Conservation (phyloP, 2,329 filamentous ascomycete species). For the Graphiopsis chlorocephala region DNA sequence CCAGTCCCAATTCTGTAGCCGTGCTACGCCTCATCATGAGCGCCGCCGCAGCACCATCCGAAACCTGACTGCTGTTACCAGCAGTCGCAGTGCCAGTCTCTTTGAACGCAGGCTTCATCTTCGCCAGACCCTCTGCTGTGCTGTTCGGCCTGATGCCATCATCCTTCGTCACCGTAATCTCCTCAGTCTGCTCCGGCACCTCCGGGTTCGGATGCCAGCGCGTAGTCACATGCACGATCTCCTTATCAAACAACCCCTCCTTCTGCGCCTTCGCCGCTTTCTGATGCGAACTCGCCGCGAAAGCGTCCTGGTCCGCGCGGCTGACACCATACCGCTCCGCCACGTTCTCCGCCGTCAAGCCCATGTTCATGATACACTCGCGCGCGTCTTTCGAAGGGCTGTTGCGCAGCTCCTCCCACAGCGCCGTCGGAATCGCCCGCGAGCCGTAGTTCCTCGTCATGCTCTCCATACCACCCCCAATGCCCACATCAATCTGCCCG, state of each 20-base stretch:
- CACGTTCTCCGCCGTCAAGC: slow-evolving; percentile 85
- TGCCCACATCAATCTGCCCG: slow-evolving; percentile 68
- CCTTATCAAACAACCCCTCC: slow-evolving; percentile 67
- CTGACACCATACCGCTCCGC: slow-evolving; percentile 71
- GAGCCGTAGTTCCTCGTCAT: slow-evolving; percentile 91
- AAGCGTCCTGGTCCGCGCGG: slow-evolving; percentile 75
- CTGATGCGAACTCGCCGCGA: slow-evolving; percentile 71
- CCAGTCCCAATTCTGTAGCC: slow-evolving; percentile 69
- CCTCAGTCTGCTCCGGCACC: slow-evolving; percentile 47
- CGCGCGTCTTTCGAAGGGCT: slow-evolving; percentile 65
- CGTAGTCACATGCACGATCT: slow-evolving; percentile 79
- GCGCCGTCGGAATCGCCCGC: slow-evolving; percentile 75
- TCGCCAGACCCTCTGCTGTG: slow-evolving; percentile 67
- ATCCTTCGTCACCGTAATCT: slow-evolving; percentile 69
- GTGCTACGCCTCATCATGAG: slow-evolving; percentile 83
- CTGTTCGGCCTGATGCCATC: slow-evolving; percentile 75
- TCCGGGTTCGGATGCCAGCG: slow-evolving; percentile 64
- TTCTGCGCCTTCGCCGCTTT: slow-evolving; percentile 69
- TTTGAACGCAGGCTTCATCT: slow-evolving; percentile 83
- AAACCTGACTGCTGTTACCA: slow-evolving; percentile 81
- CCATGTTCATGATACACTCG: slow-evolving; percentile 95
- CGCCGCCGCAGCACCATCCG: slow-evolving; percentile 80
- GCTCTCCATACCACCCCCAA: slow-evolving; percentile 91
- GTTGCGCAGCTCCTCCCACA: slow-evolving; percentile 72
- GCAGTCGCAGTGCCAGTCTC: slow-evolving; percentile 74